Base-by-base conservation (phyloP, 371 early-diverging fungal genomes). In the Actinomortierella wolfii region DNA sequence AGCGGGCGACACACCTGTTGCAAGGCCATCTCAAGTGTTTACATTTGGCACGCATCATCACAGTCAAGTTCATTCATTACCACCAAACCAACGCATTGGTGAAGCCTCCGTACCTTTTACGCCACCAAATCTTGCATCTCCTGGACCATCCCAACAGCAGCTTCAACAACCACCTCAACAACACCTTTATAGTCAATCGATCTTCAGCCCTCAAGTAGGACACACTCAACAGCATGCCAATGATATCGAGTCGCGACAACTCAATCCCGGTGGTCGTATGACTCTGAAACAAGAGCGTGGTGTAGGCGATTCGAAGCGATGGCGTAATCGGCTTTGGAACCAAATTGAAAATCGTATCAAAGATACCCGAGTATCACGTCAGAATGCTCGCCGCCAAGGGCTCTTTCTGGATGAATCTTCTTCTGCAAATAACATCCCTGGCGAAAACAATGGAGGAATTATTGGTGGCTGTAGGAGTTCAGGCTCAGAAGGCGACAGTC, bases 311-410 rank as follows among this genome's bases (percentile, higher is more conserved):
- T 66, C 73, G 48, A 48, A 51, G 26, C 66, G 61, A 42, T 73
- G 73, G 73, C 66, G 73, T 4, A 51, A 59, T 18, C 39, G 67
- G 15, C 29, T 73, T 17, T 58, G 65, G 26, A 47, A 25, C 17
- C 66, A 73, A 46, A 62, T 73, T 24, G 73, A 66, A 39, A 63
- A 66, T 44, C 61, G 66, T 17, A 59, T 73, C 57, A 66, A 66
- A 41, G 63, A 66, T 49, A 59, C 34, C 39, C 62, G 73, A 20
- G 39, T 29, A 6, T 62, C 73, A 3, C 42, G 66, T 15, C 62
- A 73, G 9, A 73, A 66, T 57, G 56, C 63, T 25, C 59, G 66
- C 40, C 59, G 73, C 2, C 14, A 42, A 17, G 73, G 66, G 13
- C 44, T 65, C n/a, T 44, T 47, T 11, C 24, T 18, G 13, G 18